Conservation (phyloP, 257 asterid species). For the Solanum phureja region DNA sequence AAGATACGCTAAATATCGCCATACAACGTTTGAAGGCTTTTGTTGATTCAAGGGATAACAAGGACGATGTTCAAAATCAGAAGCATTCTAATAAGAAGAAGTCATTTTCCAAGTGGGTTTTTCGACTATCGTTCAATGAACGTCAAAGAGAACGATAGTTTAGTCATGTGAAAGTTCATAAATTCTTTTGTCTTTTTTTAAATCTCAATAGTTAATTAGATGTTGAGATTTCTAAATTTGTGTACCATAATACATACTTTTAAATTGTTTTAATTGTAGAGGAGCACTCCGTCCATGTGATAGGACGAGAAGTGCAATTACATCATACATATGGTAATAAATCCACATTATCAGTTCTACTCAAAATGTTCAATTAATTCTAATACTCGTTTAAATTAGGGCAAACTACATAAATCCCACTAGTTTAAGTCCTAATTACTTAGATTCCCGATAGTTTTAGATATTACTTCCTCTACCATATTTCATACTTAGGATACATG, state of each 20-base stretch:
- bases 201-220: background rate
- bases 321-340: background rate
- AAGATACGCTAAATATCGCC: background rate
- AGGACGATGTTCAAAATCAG: background rate
- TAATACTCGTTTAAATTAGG: background rate
- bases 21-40: background rate
- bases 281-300: background rate
- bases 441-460: too few species aligned
- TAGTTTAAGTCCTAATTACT: too few species aligned
- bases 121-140: conserved; percentile 40
- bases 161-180: background rate
- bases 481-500: too few species aligned
- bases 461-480: too few species aligned
- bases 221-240: background rate
- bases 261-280: background rate
- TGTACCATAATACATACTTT: background rate
- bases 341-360: background rate
- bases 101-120: conserved; percentile 43
- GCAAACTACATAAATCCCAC: too few species aligned
- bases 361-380: background rate
- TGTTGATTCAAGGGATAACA: background rate
- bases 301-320: background rate
- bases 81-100: conserved; percentile 27
- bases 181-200: background rate
- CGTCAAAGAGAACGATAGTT: conserved; percentile 43